phyloP scores from a whole-genome alignment of 1,284 basidiomycete genomes.

The Mixia osmundae region DNA sequence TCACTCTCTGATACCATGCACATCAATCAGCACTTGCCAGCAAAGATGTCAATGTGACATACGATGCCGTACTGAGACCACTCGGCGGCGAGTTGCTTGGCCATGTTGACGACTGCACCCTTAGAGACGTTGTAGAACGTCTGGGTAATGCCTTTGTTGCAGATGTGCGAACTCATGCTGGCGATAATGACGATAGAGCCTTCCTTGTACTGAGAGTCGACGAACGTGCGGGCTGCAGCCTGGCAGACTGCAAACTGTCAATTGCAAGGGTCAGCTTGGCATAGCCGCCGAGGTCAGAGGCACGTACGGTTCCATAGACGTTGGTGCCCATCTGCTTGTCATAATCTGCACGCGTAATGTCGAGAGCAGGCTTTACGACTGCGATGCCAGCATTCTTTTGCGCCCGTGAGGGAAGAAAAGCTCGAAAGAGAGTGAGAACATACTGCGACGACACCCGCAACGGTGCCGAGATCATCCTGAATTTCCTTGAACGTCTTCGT shows the following conservation, averaged over 20 bases:
- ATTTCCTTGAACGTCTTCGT: conserved; percentile 23
- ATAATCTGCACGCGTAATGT: conserved; percentile 14
- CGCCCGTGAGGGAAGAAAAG: too few species aligned
- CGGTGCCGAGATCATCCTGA: too few species aligned
- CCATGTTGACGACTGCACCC: conserved; percentile 21
- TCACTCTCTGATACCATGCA: too few species aligned
- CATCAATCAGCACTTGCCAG: too few species aligned
- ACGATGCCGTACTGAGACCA: too few species aligned
- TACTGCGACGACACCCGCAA: too few species aligned
- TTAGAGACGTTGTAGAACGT: conserved; percentile 27
- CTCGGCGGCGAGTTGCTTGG: conserved; percentile 36
- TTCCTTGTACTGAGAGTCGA: conserved; percentile 14
- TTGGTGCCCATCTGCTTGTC: conserved; percentile 20
- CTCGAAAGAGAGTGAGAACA: too few species aligned
- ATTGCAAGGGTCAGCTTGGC: not conserved
- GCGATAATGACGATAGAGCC: conserved; percentile 29
- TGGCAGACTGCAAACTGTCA: conserved; percentile 4
- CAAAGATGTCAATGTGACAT: too few species aligned
- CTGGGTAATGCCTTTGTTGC: conserved; percentile 27
- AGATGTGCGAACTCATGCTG: conserved; percentile 31
- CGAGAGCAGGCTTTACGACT: not conserved
- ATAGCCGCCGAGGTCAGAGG: not conserved
- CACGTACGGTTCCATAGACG: too few species aligned
- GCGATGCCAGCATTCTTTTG: too few species aligned
- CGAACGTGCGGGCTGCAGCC: conserved; percentile 21